A percentile compares a stretch with the other conserved stretches of the same genome.
Evolutionary conservation across 768 basidiomycete species (phyloP).

Genomic region (Suillus cothurnatus): DNA sequence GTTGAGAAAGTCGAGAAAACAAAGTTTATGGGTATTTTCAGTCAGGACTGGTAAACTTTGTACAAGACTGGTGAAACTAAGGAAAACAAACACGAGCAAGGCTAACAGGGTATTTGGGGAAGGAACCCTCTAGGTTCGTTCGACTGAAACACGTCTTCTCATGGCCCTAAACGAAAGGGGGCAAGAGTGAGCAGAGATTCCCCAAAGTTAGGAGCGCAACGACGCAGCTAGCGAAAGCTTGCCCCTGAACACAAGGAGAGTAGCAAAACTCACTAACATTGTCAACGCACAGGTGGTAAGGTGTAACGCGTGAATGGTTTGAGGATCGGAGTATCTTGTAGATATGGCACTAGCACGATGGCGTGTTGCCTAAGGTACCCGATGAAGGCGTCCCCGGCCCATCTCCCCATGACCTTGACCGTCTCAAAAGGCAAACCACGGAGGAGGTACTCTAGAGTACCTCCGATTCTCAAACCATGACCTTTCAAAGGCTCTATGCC

Average conservation of each 20-base stretch:
- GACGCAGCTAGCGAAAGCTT: background rate
- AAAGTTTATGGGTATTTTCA: no score
- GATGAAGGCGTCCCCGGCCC: conserved; percentile 33
- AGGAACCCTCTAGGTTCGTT: background rate
- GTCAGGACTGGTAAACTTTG: no score
- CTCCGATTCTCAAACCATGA: conserved; percentile 33
- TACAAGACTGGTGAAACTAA: no score
- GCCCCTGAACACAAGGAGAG: background rate
- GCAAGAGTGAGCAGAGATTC: background rate
- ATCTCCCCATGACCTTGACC: conserved; percentile 34
- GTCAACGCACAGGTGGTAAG: conserved; percentile 9
- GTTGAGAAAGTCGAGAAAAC: no score
- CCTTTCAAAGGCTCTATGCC: conserved; percentile 5
- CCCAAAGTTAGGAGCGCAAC: background rate
- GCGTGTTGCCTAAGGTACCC: conserved; percentile 35
- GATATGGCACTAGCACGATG: conserved; percentile 27
- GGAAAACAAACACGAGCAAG: no score
- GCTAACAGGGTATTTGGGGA: background rate
- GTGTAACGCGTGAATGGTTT: conserved; percentile 5
- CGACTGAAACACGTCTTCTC: background rate
- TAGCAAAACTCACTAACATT: no score
- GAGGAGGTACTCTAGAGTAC: conserved; percentile 31
- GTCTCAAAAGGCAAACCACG: conserved; percentile 32
- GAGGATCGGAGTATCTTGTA: conserved; percentile 20
- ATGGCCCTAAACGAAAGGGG: background rate